phyloP scores from a whole-genome alignment of 306 rosid genomes.

The Alnus glutinosa region DNA sequence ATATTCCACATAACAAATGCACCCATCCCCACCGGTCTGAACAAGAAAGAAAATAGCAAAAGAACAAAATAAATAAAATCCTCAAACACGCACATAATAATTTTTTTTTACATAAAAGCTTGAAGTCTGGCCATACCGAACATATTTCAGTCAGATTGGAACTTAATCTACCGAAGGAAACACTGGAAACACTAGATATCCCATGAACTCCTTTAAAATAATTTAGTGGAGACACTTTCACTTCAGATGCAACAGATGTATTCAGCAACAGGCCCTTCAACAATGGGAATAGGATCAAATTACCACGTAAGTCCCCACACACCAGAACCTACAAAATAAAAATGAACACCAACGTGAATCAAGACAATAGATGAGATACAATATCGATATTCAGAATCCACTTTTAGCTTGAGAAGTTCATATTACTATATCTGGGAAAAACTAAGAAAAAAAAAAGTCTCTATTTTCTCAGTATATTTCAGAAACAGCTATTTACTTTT shows the following conservation, averaged over 20 bases:
- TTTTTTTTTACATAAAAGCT: constrained; percentile 14
- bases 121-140: constrained; percentile 54
- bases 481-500: background rate
- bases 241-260: constrained; percentile 37
- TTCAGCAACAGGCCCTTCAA: constrained; percentile 44
- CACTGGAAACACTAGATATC: constrained; percentile 82
- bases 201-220: constrained; percentile 94
- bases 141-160: constrained; percentile 60
- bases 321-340: constrained; percentile 62
- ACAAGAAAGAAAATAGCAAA: constrained; percentile 28
- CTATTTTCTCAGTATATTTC: background rate
- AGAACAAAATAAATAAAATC: constrained; percentile 14
- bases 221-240: constrained; percentile 51
- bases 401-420: background rate
- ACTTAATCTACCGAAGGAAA: constrained; percentile 47
- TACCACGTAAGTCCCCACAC: constrained; percentile 95
- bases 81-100: constrained; percentile 1
- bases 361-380: constrained; percentile 1
- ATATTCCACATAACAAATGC: constrained; percentile 85
- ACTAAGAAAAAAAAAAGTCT: too few relatives aligned
- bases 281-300: constrained; percentile 78
- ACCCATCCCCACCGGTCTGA: constrained; percentile 99
- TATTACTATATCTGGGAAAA: background rate
- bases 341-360: background rate
- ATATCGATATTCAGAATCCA: background rate